Base-by-base conservation (phyloP, 345 rosid species). In the Crucihimalaya himalaica region DNA sequence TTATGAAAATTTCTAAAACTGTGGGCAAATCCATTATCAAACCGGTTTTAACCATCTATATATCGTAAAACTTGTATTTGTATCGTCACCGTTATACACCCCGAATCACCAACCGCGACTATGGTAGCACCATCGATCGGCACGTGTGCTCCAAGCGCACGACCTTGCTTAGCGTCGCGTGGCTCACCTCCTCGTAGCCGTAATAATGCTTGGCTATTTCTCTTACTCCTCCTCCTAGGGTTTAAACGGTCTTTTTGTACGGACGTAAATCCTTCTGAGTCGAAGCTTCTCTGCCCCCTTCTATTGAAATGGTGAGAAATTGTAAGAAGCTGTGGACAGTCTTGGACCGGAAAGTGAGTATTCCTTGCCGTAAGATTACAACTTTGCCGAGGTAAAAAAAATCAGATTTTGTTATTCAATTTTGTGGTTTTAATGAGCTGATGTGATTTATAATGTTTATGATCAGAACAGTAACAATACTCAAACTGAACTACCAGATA, bases 381-480 rank as follows among this genome's bases (percentile, higher is more conserved):
- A 55, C 71, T 53, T 68, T 27, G 9, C 58, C 74, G 1, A 63
- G 75, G 71, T 76, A 27, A 20, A 35, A 7, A 21, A 12, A 13
- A 6, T 19, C 6, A 55, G 37, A 19, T 19, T 39, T 31, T 2
- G 20, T 23, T 57, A 32, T 31, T 43, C 13, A 15, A 12, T 25
- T 55, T 16, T 29, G 32, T 27, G 21, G 19, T 32, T 59, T 46
- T 31, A 5, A 0, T 16, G 23, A 75, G 50, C 50, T 69, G 12
- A 63, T 69, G 63, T 15, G 12, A 28, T 21, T 28, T 50, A 23
- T 50, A 50, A 16, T 72, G 77, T 78, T 66, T 18, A 18, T 83
- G 72, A 81, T 63, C 92, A 87, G 91, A 89, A 79, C 83, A 79
- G 81, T 21, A 55, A 66, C 73, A 61, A 48, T 5, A 74, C 68